Percentiles rank a stretch among this genome's conserved stretches.
Evolutionary conservation across 2,329 filamentous ascomycete species (phyloP).

Genomic region (Trichoderma lentiforme): DNA sequence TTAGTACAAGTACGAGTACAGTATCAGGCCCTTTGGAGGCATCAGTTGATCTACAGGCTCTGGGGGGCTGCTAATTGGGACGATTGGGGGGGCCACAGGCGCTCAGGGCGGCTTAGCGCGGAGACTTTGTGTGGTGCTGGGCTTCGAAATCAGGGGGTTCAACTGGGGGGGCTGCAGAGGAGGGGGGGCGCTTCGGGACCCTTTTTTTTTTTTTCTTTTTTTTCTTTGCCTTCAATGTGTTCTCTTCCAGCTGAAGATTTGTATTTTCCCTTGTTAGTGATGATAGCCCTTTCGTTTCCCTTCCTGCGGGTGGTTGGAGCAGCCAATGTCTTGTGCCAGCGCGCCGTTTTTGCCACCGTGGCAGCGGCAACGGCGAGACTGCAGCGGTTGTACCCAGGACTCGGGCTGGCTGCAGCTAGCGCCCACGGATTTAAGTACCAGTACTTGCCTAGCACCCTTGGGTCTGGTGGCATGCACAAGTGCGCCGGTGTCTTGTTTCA

Average conservation of each 20-base stretch:
- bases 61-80: constrained; percentile 14
- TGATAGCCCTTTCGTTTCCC: background rate
- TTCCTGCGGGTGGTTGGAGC: background rate
- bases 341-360: background rate
- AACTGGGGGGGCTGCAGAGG: constrained; percentile 8
- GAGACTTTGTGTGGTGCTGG: background rate
- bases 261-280: background rate
- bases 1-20: no score
- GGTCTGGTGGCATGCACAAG: background rate
- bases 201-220: background rate
- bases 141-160: constrained; percentile 12
- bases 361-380: background rate
- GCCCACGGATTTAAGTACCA: background rate
- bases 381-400: background rate
- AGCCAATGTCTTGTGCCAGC: background rate
- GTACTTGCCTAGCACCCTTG: background rate
- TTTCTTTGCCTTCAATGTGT: background rate
- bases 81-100: constrained; percentile 1
- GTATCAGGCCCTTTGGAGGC: background rate
- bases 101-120: constrained; percentile 7
- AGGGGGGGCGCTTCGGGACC: constrained; percentile 8
- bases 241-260: background rate
- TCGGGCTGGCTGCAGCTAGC: background rate
- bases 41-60: constrained; percentile 18
- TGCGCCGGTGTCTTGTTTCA: constrained; percentile 27